Evolutionary conservation across 352 stramenopile species (phyloP).

Genomic region (Phytopythium ostracodes): DNA sequence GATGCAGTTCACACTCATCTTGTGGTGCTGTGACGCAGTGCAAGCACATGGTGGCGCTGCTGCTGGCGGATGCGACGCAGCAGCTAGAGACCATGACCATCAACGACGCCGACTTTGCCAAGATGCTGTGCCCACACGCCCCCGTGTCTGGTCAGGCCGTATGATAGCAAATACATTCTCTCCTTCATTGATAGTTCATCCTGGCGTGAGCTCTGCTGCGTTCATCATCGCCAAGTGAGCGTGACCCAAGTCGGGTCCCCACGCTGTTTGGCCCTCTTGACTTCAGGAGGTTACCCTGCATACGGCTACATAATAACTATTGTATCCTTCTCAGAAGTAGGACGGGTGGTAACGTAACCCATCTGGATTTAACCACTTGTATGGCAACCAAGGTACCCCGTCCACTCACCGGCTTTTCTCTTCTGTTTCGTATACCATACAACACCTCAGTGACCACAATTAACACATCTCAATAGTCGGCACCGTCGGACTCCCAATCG

Average conservation of each 20-base stretch:
- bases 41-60: slow-evolving; percentile 65
- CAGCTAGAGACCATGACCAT: slow-evolving; percentile 46
- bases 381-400: not conserved
- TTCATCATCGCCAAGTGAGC: no score
- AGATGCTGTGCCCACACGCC: slow-evolving; percentile 45
- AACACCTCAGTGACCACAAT: not conserved
- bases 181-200: no score
- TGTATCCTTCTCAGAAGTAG: no score
- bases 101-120: slow-evolving; percentile 49
- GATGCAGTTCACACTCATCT: no score
- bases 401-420: not conserved
- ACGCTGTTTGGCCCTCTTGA: no score
- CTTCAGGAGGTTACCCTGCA: no score
- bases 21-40: slow-evolving; percentile 28
- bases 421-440: not conserved
- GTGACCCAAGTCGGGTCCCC: no score
- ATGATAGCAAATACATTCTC: not conserved
- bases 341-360: not conserved
- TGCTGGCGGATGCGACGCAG: slow-evolving; percentile 50
- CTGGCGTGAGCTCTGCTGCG: no score
- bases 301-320: no score
- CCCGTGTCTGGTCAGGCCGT: not conserved
- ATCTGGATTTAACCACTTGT: not conserved
- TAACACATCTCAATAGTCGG: not conserved
- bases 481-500: no score